phyloP scores from a whole-genome alignment of 2,329 filamentous ascomycete species.

The Macrophomina pseudophaseolina region DNA sequence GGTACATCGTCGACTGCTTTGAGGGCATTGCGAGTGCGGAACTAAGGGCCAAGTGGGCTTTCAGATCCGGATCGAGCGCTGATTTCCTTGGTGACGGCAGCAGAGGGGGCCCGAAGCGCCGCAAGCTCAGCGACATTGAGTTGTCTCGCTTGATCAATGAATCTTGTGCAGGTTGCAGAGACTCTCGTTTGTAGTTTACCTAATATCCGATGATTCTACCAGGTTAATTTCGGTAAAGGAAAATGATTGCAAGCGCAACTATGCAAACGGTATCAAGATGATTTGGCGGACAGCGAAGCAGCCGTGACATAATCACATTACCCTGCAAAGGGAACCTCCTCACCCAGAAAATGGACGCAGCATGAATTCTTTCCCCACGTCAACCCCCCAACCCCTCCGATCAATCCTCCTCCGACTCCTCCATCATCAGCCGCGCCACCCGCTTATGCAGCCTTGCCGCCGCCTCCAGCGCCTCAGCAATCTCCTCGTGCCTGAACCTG shows the following conservation, averaged over 20 bases:
- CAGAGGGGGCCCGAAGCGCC: slow-evolving; percentile 28
- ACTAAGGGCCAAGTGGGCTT: slow-evolving; percentile 27
- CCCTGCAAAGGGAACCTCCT: too few species aligned
- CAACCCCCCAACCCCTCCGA: too few species aligned
- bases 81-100: slow-evolving; percentile 29
- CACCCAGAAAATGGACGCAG: too few species aligned
- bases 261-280: too few species aligned
- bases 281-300: too few species aligned
- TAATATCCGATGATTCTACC: too few species aligned
- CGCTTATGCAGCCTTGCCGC: background rate
- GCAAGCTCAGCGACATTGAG: slow-evolving; percentile 27
- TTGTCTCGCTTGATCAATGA: background rate
- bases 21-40: slow-evolving; percentile 21
- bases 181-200: too few species aligned
- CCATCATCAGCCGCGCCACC: background rate
- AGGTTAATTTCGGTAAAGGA: too few species aligned
- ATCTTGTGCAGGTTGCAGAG: too few species aligned
- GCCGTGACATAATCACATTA: too few species aligned
- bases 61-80: slow-evolving; percentile 26
- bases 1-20: slow-evolving; percentile 28
- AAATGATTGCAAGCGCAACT: too few species aligned
- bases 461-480: background rate
- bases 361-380: too few species aligned
- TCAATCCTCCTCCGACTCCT: background rate
- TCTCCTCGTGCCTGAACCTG: slow-evolving; percentile 1